Evolutionary conservation across 345 rosid species (phyloP).

Genomic region (Lenwebbia sp.): DNA sequence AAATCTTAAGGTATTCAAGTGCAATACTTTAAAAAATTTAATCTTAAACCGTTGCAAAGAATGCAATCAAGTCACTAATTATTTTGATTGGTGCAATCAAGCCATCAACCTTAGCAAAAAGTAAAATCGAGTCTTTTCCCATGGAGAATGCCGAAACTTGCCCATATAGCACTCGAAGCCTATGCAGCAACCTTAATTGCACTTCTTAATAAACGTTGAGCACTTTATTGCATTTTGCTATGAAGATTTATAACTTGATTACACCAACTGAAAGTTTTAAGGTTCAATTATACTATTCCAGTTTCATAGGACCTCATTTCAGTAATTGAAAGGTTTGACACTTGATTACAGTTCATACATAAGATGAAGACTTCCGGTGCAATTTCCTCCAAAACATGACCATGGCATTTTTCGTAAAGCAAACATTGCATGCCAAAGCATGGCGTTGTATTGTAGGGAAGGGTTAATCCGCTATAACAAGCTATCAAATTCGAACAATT

Average conservation of each 20-base stretch:
- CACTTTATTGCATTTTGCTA: neutral
- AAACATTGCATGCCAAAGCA: neutral
- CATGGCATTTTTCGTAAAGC: neutral
- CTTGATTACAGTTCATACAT: neutral
- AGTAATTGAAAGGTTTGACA: neutral
- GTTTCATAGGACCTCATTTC: neutral
- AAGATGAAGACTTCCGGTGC: neutral
- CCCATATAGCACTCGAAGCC: neutral
- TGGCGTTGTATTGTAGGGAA: neutral
- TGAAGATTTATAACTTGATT: neutral
- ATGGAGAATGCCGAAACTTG: neutral
- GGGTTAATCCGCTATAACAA: neutral
- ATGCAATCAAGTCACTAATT: neutral
- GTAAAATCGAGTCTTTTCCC: neutral
- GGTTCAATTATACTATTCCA: neutral
- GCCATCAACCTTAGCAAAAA: neutral
- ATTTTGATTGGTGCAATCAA: neutral
- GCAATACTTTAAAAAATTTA: neutral
- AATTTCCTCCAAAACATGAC: neutral
- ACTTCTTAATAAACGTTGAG: neutral
- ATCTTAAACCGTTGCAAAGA: neutral
- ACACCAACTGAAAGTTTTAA: neutral
- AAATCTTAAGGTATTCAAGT: neutral
- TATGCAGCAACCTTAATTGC: neutral
- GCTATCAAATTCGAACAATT: neutral